Percentiles rank a stretch among this genome's conserved stretches.
Conservation (phyloP, 106 monocot genomes). For the Agapanthus africanus region DNA sequence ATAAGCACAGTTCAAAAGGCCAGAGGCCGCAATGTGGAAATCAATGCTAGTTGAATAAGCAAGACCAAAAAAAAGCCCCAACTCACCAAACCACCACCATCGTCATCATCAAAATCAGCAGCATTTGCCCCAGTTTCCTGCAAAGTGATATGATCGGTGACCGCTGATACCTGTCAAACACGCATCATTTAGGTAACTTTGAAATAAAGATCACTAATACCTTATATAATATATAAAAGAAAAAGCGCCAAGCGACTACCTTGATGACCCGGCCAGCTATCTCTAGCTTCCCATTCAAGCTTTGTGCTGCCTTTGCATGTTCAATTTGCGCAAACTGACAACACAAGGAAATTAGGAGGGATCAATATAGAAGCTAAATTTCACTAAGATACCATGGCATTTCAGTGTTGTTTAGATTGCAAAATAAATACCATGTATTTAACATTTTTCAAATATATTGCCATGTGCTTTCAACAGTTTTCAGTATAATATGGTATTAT, state of each 20-base stretch:
- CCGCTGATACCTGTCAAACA: slow-evolving; percentile 44
- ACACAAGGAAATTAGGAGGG: background rate
- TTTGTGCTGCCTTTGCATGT: slow-evolving; percentile 65
- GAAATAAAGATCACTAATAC: too few relatives aligned
- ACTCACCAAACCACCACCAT: slow-evolving; percentile 87
- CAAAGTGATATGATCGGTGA: slow-evolving; percentile 53
- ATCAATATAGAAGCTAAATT: too few relatives aligned
- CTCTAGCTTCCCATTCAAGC: slow-evolving; percentile 75
- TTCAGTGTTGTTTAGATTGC: too few relatives aligned
- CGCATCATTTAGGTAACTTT: too few relatives aligned
- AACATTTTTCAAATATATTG: too few relatives aligned
- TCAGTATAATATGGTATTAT: too few relatives aligned
- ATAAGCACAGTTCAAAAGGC: too few relatives aligned
- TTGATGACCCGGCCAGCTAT: slow-evolving; percentile 69
- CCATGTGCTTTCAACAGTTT: too few relatives aligned
- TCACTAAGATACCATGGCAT: too few relatives aligned
- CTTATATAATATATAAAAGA: too few relatives aligned
- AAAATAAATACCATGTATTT: too few relatives aligned
- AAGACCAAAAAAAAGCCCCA: background rate
- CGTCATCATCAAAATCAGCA: slow-evolving; percentile 81
- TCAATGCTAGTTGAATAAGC: background rate
- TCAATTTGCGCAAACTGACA: slow-evolving; percentile 59
- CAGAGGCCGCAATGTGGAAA: too few relatives aligned
- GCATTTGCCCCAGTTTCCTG: slow-evolving; percentile 54
- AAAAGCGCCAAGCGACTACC: slow-evolving; percentile 14